phyloP scores from a whole-genome alignment of 2,329 filamentous ascomycete genomes.

The Laburnicola sp. region DNA sequence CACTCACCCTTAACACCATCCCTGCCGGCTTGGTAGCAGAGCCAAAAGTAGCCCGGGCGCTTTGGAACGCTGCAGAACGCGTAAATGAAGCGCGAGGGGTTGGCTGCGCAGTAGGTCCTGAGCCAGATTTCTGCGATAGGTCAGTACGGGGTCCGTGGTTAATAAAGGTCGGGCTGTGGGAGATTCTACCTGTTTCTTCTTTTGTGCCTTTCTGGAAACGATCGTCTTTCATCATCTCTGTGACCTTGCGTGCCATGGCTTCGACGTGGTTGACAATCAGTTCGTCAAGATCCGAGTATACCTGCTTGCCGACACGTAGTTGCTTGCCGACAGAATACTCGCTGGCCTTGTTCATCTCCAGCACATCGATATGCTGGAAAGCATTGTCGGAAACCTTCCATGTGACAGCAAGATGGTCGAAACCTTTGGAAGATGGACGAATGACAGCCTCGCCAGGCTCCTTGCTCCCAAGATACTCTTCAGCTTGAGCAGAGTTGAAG shows the following conservation, averaged over 20 bases:
- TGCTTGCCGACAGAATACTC: slow-evolving; percentile 90
- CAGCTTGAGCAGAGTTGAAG: slow-evolving; percentile 88
- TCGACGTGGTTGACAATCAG: slow-evolving; percentile 93
- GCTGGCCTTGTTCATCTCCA: slow-evolving; percentile 95
- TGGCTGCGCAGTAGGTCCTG: slow-evolving; percentile 92
- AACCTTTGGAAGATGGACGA: slow-evolving; percentile 90
- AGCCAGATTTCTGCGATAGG: slow-evolving; percentile 79
- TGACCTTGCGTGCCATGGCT: slow-evolving; percentile 96
- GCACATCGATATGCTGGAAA: slow-evolving; percentile 97
- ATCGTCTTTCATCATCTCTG: slow-evolving; percentile 92
- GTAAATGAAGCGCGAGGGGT: slow-evolving; percentile 90
- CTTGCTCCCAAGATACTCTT: slow-evolving; percentile 88
- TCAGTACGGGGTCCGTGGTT: no score
- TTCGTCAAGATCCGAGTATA: slow-evolving; percentile 94
- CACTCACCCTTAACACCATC: slow-evolving; percentile 73
- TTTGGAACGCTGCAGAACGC: slow-evolving; percentile 93
- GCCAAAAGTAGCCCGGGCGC: slow-evolving; percentile 89
- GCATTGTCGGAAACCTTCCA: slow-evolving; percentile 97
- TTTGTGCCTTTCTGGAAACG: slow-evolving; percentile 86
- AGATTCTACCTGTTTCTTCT: slow-evolving; percentile 76
- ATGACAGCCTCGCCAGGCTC: slow-evolving; percentile 89
- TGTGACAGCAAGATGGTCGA: slow-evolving; percentile 92
- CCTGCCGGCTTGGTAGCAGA: slow-evolving; percentile 93
- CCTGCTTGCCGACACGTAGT: slow-evolving; percentile 85
- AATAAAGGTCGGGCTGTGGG: no score